Percentiles rank a stretch among this genome's conserved stretches.
These are phyloP conservation scores for Ascoidea rubescens DNA, from an alignment of 805 yeast species.

Conservation along the genomic window DNA sequence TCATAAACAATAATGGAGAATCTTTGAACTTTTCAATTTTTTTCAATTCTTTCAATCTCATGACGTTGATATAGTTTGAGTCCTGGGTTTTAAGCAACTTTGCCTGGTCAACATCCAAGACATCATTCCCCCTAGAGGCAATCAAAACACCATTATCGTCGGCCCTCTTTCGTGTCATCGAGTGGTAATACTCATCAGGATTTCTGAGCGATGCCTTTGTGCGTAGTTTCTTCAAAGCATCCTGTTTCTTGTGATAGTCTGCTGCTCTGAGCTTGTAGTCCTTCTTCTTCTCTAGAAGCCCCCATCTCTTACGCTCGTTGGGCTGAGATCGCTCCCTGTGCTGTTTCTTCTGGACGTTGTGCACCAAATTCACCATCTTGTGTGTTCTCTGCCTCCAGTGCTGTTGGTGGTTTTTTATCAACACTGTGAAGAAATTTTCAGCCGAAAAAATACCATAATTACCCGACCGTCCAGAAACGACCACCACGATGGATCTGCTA, in stretches of 20 bases:
- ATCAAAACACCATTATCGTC: conserved; percentile 58
- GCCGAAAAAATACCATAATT: neutral
- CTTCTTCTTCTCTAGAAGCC: conserved; percentile 86
- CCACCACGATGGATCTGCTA: conserved; percentile 17
- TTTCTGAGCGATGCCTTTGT: conserved; percentile 62
- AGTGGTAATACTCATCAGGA: conserved; percentile 94
- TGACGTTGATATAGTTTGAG: conserved; percentile 66
- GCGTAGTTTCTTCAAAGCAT: conserved; percentile 52
- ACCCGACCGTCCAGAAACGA: conserved; percentile 29
- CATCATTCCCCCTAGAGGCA: conserved; percentile 42
- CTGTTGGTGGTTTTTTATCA: neutral
- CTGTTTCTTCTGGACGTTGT: conserved; percentile 90
- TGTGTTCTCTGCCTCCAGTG: neutral
- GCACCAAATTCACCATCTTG: conserved; percentile 65
- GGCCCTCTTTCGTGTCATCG: conserved; percentile 62
- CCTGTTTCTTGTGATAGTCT: conserved; percentile 46
- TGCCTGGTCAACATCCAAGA: conserved; percentile 58
- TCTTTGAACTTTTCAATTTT: conserved; percentile 44
- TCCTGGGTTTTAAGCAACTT: conserved; percentile 85
- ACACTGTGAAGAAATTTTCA: neutral
- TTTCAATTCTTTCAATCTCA: conserved; percentile 53
- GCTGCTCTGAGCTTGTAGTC: conserved; percentile 64
- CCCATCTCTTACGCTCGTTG: conserved; percentile 53
- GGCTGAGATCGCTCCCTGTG: conserved; percentile 92
- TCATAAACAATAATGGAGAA: conserved; percentile 16